Base-by-base conservation (phyloP, 768 basidiomycete species). In the Xerocomellus amylosporus region DNA sequence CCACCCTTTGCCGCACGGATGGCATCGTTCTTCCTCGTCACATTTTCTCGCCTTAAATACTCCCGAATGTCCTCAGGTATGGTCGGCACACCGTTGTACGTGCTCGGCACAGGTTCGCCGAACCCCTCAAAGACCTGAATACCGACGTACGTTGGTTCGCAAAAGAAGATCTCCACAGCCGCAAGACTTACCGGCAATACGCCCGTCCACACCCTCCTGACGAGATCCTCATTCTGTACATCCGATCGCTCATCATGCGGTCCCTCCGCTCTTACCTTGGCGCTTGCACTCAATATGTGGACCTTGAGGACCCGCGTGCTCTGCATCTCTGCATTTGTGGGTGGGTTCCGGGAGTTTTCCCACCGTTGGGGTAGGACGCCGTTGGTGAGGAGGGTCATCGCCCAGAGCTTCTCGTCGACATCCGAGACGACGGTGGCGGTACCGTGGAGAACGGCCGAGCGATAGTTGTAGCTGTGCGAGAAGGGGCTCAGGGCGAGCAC, bases 381-480 rank as follows among this genome's bases (percentile, higher is more conserved):
- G 9, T 66, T 59, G 1, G 64, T 66, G 37, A 66, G 22, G 24
- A 66, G 49, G 2, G 55, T 37, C 59, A 66, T 51, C 12, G 65
- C 64, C 64, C 64, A 66, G 20, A 64, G 33, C 47, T 62, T 66
- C 57, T 66, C 65, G 20, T 67, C 54, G 19, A 12, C 22, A 17
- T 65, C 57, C 8, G 45, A 38, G 22, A 66, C 55, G 22, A 56
- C 39, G 1, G 57, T 58, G 19, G 59, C 64, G 8, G 17, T 49
- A 1, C 64, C 64, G 3, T 67, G 63, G 0, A 66, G 57, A 28
- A 66, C 48, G 8, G 65, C 65, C 0, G 64, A 66, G 5, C 64
- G 64, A 33, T 66, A 66, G 49, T 66, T 66, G 49, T 64, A 66
- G 43, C 63, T 65, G 31, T 67, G 59, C 13, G 62, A 59, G 52